phyloP scores from a whole-genome alignment of 2,329 filamentous ascomycete genomes.

The Fusarium proliferatum region DNA sequence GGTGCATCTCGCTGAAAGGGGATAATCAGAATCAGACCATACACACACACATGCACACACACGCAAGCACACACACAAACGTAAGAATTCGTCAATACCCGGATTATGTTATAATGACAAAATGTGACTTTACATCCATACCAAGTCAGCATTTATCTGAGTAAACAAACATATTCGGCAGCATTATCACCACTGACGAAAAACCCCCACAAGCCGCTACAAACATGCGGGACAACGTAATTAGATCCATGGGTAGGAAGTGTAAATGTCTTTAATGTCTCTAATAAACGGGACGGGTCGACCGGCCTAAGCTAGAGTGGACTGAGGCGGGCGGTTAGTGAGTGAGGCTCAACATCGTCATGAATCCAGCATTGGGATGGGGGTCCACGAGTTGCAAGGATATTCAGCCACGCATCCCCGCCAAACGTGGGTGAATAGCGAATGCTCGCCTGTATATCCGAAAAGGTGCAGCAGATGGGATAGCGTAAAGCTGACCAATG shows the following conservation, averaged over 20 bases:
- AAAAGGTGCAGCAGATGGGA: background rate
- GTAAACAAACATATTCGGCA: background rate
- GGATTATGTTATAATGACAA: constrained; percentile 8
- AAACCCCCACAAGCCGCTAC: background rate
- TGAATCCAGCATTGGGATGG: constrained; percentile 23
- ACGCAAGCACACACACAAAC: constrained; percentile 6
- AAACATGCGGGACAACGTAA: constrained; percentile 1
- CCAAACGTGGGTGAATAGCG: constrained; percentile 10
- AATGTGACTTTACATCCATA: constrained; percentile 9
- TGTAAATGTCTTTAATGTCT: background rate
- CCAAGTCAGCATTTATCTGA: background rate
- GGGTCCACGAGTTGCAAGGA: constrained; percentile 23
- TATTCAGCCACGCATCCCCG: constrained; percentile 12
- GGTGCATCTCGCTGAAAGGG: constrained; percentile 45
- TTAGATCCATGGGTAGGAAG: background rate
- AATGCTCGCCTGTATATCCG: constrained; percentile 15
- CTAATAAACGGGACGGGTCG: constrained; percentile 19
- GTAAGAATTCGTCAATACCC: constrained; percentile 26
- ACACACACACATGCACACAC: constrained; percentile 27
- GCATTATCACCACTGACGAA: background rate
- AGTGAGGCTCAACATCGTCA: constrained; percentile 30
- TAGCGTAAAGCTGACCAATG: constrained; percentile 7
- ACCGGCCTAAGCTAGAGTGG: constrained; percentile 16
- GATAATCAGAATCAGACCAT: constrained; percentile 40
- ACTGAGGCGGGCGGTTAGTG: constrained; percentile 24